Evolutionary conservation across 2,329 filamentous ascomycete species (phyloP).

Genomic region (Fusarium siculi): DNA sequence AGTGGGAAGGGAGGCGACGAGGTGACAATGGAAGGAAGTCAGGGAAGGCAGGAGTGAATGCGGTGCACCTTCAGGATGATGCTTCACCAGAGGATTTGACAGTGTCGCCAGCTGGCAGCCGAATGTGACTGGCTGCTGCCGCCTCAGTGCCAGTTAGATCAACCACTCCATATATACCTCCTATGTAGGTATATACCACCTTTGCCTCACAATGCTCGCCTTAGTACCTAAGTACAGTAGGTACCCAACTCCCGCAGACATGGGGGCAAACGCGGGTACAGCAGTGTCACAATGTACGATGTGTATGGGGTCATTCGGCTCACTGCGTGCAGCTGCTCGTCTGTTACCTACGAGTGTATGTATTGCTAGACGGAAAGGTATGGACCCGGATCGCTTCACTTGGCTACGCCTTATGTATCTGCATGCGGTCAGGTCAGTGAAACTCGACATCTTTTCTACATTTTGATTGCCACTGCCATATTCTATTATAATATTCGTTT

Average conservation of each 20-base stretch:
- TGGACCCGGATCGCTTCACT: conserved; percentile 1
- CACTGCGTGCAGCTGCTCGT: not conserved
- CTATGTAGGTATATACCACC: not conserved
- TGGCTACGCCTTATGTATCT: not conserved
- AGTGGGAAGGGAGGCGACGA: not conserved
- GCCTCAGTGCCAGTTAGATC: not conserved
- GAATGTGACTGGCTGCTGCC: conserved; percentile 22
- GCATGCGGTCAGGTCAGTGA: not conserved
- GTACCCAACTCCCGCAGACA: not conserved
- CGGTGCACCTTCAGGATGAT: conserved; percentile 21
- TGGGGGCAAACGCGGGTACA: conserved; percentile 18
- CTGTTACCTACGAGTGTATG: not conserved
- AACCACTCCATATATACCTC: not conserved
- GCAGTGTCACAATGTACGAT: conserved; percentile 38
- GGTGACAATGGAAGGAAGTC: not conserved
- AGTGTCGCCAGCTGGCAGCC: conserved; percentile 36
- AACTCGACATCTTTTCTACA: not conserved
- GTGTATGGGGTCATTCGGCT: conserved; percentile 21
- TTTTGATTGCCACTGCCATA: conserved; percentile 11
- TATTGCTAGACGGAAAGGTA: not conserved
- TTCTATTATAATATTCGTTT: not conserved
- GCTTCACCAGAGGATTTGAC: conserved; percentile 25
- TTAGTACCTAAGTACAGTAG: no score
- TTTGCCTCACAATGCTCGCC: not conserved
- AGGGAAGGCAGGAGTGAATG: conserved; percentile 20